These are phyloP conservation scores for Daldinia decipiens DNA, from an alignment of 495 filamentous ascomycete genomes.

Conservation along the genomic window DNA sequence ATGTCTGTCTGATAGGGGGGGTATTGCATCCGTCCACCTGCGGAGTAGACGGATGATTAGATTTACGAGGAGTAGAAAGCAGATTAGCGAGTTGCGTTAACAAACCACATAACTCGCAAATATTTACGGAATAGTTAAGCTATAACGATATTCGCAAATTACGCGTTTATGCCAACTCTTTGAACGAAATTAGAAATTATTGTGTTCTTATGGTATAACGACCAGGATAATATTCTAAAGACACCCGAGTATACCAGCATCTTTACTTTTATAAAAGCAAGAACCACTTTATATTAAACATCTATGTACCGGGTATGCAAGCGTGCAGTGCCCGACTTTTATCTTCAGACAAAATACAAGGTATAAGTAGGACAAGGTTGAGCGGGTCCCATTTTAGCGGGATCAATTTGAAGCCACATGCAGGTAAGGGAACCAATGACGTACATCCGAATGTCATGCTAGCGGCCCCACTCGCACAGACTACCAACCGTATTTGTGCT, in stretches of 20 bases:
- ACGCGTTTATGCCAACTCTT: not conserved
- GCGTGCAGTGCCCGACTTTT: too few species aligned
- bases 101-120: constrained; percentile 1
- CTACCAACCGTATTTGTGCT: constrained; percentile 21
- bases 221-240: not conserved
- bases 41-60: constrained; percentile 12
- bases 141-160: constrained; percentile 19
- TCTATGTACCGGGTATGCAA: constrained; percentile 1
- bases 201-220: not conserved
- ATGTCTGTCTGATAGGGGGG: constrained; percentile 10
- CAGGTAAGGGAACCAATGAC: constrained; percentile 32
- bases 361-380: constrained; percentile 10
- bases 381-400: constrained; percentile 35
- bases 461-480: constrained; percentile 39
- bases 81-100: constrained; percentile 16
- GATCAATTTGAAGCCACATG: constrained; percentile 42
- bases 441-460: constrained; percentile 19
- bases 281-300: not conserved
- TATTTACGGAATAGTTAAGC: too few species aligned
- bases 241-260: not conserved
- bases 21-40: constrained; percentile 16
- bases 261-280: not conserved
- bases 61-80: constrained; percentile 13
- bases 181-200: not conserved
- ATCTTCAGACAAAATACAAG: constrained; percentile 4